Conservation (phyloP, 257 asterid species). For the Solanum virginianum region DNA sequence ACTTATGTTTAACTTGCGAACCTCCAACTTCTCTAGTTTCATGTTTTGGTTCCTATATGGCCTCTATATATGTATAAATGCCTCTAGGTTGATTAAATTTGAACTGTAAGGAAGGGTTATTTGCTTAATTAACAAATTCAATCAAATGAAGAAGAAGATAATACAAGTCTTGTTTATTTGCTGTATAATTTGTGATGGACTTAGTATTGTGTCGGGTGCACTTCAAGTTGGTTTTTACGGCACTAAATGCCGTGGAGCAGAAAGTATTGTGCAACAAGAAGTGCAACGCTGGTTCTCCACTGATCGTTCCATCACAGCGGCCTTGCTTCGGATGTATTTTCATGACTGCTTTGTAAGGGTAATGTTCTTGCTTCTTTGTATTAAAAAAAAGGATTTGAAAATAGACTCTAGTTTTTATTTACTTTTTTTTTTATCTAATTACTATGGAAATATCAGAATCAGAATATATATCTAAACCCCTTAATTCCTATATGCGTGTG, state of each 20-base stretch:
- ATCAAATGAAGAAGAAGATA: slow-evolving; percentile 16
- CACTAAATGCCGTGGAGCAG: slow-evolving; percentile 35
- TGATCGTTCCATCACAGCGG: slow-evolving; percentile 57
- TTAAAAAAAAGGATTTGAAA: not conserved
- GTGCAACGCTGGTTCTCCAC: slow-evolving; percentile 28
- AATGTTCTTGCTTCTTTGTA: not conserved
- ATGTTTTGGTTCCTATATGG: too few species aligned
- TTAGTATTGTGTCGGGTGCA: slow-evolving; percentile 15
- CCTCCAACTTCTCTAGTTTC: not conserved
- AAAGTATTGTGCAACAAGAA: slow-evolving; percentile 28
- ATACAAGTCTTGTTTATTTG: not conserved
- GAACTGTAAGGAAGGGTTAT: not conserved
- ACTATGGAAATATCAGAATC: too few species aligned
- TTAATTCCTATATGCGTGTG: not conserved
- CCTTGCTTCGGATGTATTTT: slow-evolving; percentile 72
- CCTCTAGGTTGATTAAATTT: too few species aligned
- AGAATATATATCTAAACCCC: too few species aligned
- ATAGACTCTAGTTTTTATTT: too few species aligned
- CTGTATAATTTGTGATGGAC: slow-evolving; percentile 15
- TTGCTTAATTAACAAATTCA: not conserved
- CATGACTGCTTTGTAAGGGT: slow-evolving; percentile 77
- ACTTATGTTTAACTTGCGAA: not conserved
- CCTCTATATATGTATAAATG: not conserved
- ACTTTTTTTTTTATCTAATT: too few species aligned
- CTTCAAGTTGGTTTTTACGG: slow-evolving; percentile 45